phyloP scores from a whole-genome alignment of 1,284 basidiomycete species.

The Xerocomus subilludens region DNA sequence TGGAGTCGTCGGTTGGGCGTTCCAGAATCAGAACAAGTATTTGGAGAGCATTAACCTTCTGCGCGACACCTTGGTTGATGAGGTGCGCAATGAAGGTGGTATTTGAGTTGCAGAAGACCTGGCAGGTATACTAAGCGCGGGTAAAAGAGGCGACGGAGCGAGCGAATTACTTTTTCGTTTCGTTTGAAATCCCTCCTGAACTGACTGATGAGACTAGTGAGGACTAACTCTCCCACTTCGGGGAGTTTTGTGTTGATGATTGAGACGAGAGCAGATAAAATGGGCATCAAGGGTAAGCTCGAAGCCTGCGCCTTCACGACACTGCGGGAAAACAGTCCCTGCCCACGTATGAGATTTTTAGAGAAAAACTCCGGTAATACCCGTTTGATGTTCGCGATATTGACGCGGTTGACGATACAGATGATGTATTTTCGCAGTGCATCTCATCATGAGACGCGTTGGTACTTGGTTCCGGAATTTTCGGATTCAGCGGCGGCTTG shows the following conservation, averaged over 20 bases:
- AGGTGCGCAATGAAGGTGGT: constrained; percentile 97
- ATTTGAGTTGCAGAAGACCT: constrained; percentile 93
- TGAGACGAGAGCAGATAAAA: constrained; percentile 93
- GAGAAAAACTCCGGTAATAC: constrained; percentile 94
- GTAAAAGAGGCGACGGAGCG: background rate
- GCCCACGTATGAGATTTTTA: constrained; percentile 91
- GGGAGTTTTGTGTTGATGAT: constrained; percentile 99
- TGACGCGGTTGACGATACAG: constrained; percentile 99
- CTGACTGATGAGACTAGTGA: constrained; percentile 92
- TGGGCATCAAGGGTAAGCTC: constrained; percentile 97
- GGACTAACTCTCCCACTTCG: constrained; percentile 92
- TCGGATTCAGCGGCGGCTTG: constrained; percentile 89
- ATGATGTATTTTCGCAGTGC: constrained; percentile 98
- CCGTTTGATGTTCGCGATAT: constrained; percentile 95
- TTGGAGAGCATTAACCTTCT: constrained; percentile 94
- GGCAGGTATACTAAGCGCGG: constrained; percentile 6
- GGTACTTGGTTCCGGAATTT: constrained; percentile 92
- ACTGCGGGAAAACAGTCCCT: constrained; percentile 90
- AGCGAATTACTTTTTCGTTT: constrained; percentile 88
- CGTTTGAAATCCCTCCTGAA: constrained; percentile 96
- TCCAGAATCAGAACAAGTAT: constrained; percentile 95
- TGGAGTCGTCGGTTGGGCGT: constrained; percentile 96
- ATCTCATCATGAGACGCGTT: constrained; percentile 99
- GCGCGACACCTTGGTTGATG: constrained; percentile 94
- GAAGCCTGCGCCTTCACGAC: constrained; percentile 98